These are phyloP conservation scores for sorghum (Sorghum bicolor) DNA, from an alignment of 176 grass and related monocot species.

Conservation along the genomic window Sorghum_bicolor_NCBIv3 NC_012876.2:55684001-55684500, in stretches of 20 bases:
- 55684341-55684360: constrained; percentile 25
- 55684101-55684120: constrained; percentile 27
- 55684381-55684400: constrained; percentile 27
- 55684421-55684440: constrained; percentile 26
- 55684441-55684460: constrained; percentile 38
- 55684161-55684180: constrained; percentile 34
- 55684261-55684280: constrained; percentile 8
- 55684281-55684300: not conserved
- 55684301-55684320: constrained; percentile 36
- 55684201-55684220: constrained; percentile 18
- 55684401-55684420: constrained; percentile 15
- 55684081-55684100: constrained; percentile 28
- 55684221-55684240: constrained; percentile 2
- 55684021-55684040: constrained; percentile 84
- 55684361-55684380: constrained; percentile 15
- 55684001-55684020: constrained; percentile 33
- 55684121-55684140: constrained; percentile 28
- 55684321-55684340: constrained; percentile 23
- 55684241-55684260: not conserved
- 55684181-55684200: constrained; percentile 28
- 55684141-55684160: constrained; percentile 2
- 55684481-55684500: constrained; percentile 37
- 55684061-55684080: constrained; percentile 49
- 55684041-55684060: constrained; percentile 97
- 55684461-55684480: constrained; percentile 31